Evolutionary conservation across 805 yeast species (phyloP).

Genomic region (Yarrowia bubula): DNA sequence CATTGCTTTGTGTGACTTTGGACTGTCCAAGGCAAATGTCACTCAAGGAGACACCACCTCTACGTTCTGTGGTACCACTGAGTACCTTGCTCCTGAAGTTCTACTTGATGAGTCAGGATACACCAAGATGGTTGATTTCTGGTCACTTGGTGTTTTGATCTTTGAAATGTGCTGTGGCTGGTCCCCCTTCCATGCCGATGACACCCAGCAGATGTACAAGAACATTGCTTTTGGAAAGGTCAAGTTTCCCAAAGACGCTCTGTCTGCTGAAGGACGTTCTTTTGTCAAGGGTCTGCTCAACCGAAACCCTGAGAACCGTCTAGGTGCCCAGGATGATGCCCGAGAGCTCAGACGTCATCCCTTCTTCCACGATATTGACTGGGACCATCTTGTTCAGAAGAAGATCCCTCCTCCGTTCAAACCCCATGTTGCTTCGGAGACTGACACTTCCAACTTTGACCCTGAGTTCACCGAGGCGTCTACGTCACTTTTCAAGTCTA

Average conservation of each 20-base stretch:
- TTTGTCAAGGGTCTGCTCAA: conserved; percentile 93
- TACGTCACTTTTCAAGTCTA: conserved; percentile 67
- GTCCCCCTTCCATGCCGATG: conserved; percentile 98
- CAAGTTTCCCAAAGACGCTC: conserved; percentile 92
- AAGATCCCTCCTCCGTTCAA: conserved; percentile 94
- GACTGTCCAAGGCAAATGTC: conserved; percentile 89
- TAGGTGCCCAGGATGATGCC: conserved; percentile 90
- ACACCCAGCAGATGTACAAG: conserved; percentile 98
- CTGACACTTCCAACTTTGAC: conserved; percentile 95
- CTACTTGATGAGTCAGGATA: conserved; percentile 93
- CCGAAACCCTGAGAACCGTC: conserved; percentile 91
- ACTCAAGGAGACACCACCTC: conserved; percentile 85
- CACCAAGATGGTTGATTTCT: conserved; percentile 98
- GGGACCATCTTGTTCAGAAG: conserved; percentile 75
- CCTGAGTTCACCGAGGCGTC: conserved; percentile 95
- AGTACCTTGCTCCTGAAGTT: conserved; percentile 96
- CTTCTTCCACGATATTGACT: conserved; percentile 86
- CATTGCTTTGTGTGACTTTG: conserved; percentile 95
- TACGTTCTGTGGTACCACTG: conserved; percentile 98
- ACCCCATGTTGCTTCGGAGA: conserved; percentile 86
- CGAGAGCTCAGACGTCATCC: conserved; percentile 89
- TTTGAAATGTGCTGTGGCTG: conserved; percentile 99
- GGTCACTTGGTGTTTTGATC: conserved; percentile 95
- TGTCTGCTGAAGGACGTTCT: conserved; percentile 88
- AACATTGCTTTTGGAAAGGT: conserved; percentile 98